Conservation (phyloP, 345 rosid species). For the Arabis alpina region DNA sequence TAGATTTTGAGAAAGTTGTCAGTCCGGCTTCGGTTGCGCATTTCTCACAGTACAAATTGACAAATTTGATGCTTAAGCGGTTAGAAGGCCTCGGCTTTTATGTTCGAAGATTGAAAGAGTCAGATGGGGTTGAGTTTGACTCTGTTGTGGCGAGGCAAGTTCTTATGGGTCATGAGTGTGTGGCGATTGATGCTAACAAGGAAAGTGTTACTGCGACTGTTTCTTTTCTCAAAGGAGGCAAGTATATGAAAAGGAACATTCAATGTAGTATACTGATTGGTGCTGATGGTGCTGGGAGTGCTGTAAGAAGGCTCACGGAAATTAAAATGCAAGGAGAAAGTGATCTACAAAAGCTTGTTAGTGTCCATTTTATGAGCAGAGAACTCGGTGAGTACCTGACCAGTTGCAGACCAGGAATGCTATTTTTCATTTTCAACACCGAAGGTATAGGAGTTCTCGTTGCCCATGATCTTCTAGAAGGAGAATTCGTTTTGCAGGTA, state of each 20-base stretch:
- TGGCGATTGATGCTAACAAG: conserved; percentile 57
- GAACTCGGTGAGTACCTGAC: conserved; percentile 75
- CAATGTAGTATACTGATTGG: conserved; percentile 72
- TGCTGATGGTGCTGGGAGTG: conserved; percentile 92
- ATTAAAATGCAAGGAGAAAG: conserved; percentile 72
- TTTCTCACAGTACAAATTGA: conserved; percentile 86
- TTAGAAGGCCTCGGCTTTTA: conserved; percentile 59
- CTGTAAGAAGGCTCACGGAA: conserved; percentile 65
- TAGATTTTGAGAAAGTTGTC: conserved; percentile 81
- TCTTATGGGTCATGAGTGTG: conserved; percentile 84
- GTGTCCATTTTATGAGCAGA: conserved; percentile 85
- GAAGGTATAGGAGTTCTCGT: conserved; percentile 91
- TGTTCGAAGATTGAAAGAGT: conserved; percentile 43
- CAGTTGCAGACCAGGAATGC: conserved; percentile 80
- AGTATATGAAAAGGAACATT: conserved; percentile 53
- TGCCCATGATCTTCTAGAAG: conserved; percentile 90
- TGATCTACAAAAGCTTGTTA: conserved; percentile 86
- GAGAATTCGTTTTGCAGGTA: conserved; percentile 96
- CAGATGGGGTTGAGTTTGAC: conserved; percentile 40
- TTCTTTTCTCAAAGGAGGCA: conserved; percentile 59
- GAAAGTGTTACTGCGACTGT: conserved; percentile 59
- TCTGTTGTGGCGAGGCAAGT: conserved; percentile 51
- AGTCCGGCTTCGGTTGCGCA: conserved; percentile 94
- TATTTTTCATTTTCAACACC: conserved; percentile 87
- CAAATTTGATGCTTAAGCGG: conserved; percentile 66